These are phyloP conservation scores for Mycogone perniciosa DNA, from an alignment of 2,329 filamentous ascomycete species.

Conservation along the genomic window DNA sequence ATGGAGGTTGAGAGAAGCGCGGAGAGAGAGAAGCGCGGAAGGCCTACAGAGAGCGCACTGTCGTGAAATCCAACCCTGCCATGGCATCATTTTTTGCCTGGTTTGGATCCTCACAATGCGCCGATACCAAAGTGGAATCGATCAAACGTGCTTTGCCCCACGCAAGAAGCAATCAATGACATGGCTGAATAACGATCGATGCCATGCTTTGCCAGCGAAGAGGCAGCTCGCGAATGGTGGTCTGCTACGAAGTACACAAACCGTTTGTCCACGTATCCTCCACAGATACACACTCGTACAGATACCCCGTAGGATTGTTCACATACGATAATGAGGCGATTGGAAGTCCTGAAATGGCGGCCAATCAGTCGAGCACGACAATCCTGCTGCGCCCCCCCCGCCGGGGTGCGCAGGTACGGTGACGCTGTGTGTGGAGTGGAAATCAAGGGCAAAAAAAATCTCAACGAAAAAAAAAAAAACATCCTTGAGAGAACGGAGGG, in stretches of 20 bases:
- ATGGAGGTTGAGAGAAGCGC: neutral
- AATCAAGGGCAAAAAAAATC: neutral
- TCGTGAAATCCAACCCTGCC: constrained; percentile 10
- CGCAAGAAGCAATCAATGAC: neutral
- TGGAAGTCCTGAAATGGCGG: constrained; percentile 18
- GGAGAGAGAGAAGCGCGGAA: neutral
- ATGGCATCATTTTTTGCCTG: constrained; percentile 8
- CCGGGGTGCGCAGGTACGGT: neutral
- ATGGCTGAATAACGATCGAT: neutral
- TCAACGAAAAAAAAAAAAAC: constrained; percentile 6
- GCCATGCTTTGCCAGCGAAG: neutral
- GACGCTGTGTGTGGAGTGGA: constrained; percentile 2
- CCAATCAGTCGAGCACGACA: constrained; percentile 28
- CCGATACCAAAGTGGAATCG: neutral
- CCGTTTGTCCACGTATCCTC: neutral
- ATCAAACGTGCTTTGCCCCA: neutral
- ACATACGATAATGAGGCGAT: neutral
- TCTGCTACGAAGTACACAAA: neutral
- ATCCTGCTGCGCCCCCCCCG: constrained; percentile 24
- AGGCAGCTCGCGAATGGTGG: neutral
- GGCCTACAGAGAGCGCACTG: neutral
- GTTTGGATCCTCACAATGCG: neutral
- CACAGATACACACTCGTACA: too few relatives aligned
- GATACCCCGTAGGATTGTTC: neutral
- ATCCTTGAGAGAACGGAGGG: neutral